These are phyloP conservation scores for Helminthosporium solani DNA, from an alignment of 2,329 filamentous ascomycete species.

Conservation along the genomic window DNA sequence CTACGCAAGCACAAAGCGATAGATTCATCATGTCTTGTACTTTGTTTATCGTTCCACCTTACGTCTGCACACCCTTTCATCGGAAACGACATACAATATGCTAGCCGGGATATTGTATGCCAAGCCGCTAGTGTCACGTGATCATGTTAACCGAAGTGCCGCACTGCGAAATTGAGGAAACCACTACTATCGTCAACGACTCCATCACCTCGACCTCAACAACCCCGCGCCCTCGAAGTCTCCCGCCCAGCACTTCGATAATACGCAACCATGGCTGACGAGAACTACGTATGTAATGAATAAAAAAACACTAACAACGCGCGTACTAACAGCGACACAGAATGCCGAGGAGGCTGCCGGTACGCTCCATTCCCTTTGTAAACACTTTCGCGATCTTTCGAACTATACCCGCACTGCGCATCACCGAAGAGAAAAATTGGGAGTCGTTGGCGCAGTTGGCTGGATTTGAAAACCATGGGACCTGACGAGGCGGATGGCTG, in stretches of 20 bases:
- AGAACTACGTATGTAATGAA: slow-evolving; percentile 73
- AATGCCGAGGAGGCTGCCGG: slow-evolving; percentile 94
- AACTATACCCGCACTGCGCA: slow-evolving; percentile 10
- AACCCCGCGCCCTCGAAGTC: slow-evolving; percentile 40
- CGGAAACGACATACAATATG: too few relatives aligned
- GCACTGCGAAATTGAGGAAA: slow-evolving; percentile 4
- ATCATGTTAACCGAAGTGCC: slow-evolving; percentile 3
- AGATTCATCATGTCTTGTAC: too few relatives aligned
- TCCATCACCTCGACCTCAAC: slow-evolving; percentile 27
- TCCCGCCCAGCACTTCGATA: slow-evolving; percentile 46
- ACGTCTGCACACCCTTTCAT: too few relatives aligned
- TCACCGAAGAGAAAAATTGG: background rate
- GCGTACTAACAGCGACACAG: slow-evolving; percentile 50
- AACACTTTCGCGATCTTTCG: slow-evolving; percentile 10
- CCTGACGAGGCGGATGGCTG: slow-evolving; percentile 9
- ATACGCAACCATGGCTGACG: slow-evolving; percentile 78
- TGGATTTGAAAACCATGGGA: background rate
- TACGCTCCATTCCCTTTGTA: slow-evolving; percentile 46
- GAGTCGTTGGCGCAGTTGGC: background rate
- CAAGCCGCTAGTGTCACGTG: slow-evolving; percentile 8
- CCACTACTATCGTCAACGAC: slow-evolving; percentile 9
- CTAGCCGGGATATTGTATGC: too few relatives aligned
- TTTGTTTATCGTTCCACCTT: too few relatives aligned
- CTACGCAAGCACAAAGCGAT: too few relatives aligned
- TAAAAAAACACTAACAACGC: slow-evolving; percentile 5